Evolutionary conservation across 306 rosid species (phyloP).

Genomic region (Vigna radiata): DNA sequence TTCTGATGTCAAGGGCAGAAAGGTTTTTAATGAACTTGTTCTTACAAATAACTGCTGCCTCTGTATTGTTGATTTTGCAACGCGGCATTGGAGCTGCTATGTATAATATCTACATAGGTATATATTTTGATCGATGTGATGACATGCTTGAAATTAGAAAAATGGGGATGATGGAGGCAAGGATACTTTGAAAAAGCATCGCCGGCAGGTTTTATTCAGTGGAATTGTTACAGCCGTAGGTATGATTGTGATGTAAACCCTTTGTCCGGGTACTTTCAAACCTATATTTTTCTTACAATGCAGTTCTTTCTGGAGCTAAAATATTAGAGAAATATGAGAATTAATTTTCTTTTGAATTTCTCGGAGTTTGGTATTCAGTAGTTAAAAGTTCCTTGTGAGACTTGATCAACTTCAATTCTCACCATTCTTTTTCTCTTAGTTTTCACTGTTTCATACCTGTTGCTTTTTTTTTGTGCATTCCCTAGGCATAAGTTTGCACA

Average conservation of each 20-base stretch:
- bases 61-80: constrained; percentile 37
- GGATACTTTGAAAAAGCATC: constrained; percentile 90
- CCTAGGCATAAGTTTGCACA: constrained; percentile 96
- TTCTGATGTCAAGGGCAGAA: constrained; percentile 67
- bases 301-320: constrained; percentile 20
- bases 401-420: constrained; percentile 27
- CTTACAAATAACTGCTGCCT: constrained; percentile 24
- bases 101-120: constrained; percentile 32
- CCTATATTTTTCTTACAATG: constrained; percentile 32
- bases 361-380: constrained; percentile 16
- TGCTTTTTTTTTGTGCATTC: neutral
- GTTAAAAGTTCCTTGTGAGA: constrained; percentile 22
- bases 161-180: constrained; percentile 79
- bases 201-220: constrained; percentile 89
- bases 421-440: constrained; percentile 6
- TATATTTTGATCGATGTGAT: constrained; percentile 51
- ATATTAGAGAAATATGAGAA: constrained; percentile 19
- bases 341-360: constrained; percentile 1
- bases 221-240: constrained; percentile 94
- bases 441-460: constrained; percentile 15
- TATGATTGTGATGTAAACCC: constrained; percentile 39
- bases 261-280: constrained; percentile 48
- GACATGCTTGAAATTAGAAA: constrained; percentile 65
- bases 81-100: constrained; percentile 41
- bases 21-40: constrained; percentile 55